Base-by-base conservation (phyloP, 1,139 yeast species). In the Hyphopichia khmerensis region DNA sequence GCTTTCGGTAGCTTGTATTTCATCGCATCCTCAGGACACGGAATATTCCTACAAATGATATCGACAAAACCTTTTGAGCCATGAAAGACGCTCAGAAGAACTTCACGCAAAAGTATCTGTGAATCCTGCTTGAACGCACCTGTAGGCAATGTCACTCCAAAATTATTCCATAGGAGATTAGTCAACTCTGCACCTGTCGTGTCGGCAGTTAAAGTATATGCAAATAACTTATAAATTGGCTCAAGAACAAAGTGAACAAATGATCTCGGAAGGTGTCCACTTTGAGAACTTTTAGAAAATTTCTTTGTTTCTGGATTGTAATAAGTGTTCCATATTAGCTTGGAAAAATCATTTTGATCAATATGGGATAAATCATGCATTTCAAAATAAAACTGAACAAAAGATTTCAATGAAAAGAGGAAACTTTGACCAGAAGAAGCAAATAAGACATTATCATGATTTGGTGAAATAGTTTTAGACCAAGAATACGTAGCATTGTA, bases 151-250 rank as follows among this genome's bases (percentile, higher is more conserved):
- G 61, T 49, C 3, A 83, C 62, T 0, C 72, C 66, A 49, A 84
- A 79, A 33, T 75, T 65, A 1, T 67, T 55, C 58, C 73, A 70
- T 27, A 88, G 62, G 21, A 79, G 57, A 3, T 51, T 50, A 7
- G 65, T 40, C 18, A 73, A 51, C 9, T 65, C 58, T 15, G 80
- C 57, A 0, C 69, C 72, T 2, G 64, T 61, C 1, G 77, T 64
- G 26, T 79, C 79, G 31, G 78, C 67, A 0, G 90, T 79, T 10
- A 93, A 53, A 0, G 87, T 68, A 34, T 80, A 75, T 0, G 89
- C 73, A 39, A 84, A 67, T 4, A 91, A 59, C 57, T 93, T 91
- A 65, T 91, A 93, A 6, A 95, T 55, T 0, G 99, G 99, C 16
- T 79, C 82, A 15, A 90, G 65, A 9, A 93, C 72, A 50, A 90